Percentiles rank a stretch among this genome's conserved stretches.
Evolutionary conservation across 73 alveolate genomes (phyloP).

Genomic region (Paramecium tetraurelia): DNA sequence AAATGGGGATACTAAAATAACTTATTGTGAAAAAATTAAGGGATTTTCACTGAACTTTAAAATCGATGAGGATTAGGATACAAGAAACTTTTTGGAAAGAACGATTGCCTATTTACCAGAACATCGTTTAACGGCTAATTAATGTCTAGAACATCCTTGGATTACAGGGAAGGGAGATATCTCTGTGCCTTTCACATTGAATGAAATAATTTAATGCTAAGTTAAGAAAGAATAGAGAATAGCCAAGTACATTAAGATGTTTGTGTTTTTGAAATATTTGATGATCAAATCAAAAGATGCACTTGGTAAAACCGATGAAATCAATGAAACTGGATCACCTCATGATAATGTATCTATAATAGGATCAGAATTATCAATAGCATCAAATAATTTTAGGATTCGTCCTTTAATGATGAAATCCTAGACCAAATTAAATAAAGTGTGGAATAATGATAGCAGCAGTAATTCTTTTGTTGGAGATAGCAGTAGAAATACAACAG

Average conservation of each 20-base stretch:
- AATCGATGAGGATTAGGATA: background rate
- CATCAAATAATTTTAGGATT: background rate
- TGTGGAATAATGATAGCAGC: background rate
- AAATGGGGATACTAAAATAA: background rate
- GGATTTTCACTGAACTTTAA: background rate
- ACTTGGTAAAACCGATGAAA: background rate
- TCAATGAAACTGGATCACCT: background rate
- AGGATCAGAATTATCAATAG: background rate
- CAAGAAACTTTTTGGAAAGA: background rate
- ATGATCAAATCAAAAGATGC: background rate
- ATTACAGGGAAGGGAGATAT: background rate
- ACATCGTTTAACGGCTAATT: constrained; percentile 6
- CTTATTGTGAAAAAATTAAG: background rate
- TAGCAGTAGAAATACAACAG: background rate
- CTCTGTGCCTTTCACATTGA: background rate
- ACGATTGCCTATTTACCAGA: constrained; percentile 3
- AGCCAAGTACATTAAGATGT: background rate
- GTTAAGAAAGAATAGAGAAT: background rate
- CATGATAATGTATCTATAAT: background rate
- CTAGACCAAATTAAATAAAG: background rate
- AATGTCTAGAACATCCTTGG: constrained; percentile 31
- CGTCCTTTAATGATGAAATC: background rate
- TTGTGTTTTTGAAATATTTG: background rate
- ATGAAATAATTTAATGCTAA: background rate
- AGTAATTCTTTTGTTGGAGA: background rate